phyloP scores from a whole-genome alignment of 73 alveolate genomes.

The Stentor roeselii region DNA sequence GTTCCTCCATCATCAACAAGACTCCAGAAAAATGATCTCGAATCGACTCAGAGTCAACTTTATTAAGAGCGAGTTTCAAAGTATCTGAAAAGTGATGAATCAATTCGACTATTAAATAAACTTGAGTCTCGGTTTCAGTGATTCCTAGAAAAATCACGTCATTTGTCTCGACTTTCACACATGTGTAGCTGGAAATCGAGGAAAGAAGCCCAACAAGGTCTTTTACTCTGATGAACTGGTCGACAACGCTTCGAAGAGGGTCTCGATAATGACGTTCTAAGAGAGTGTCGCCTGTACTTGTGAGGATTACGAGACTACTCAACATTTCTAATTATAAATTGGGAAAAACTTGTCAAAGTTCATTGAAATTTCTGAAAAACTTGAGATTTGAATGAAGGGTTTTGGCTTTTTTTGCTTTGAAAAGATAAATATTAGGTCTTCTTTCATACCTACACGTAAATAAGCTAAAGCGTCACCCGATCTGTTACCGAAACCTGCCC shows the following conservation, averaged over 20 bases:
- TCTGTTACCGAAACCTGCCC: constrained; percentile 97
- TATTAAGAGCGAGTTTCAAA: background rate
- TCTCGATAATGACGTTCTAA: constrained; percentile 22
- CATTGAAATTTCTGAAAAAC: background rate
- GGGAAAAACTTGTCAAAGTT: background rate
- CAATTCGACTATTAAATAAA: background rate
- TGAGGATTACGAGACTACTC: background rate
- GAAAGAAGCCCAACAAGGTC: background rate
- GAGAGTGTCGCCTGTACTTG: constrained; percentile 9
- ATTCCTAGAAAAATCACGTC: constrained; percentile 20
- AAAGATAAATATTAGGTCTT: background rate
- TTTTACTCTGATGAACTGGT: background rate
- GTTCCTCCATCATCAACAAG: constrained; percentile 4
- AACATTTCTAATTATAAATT: background rate
- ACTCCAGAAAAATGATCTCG: constrained; percentile 3
- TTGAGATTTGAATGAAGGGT: background rate
- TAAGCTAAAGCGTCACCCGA: constrained; percentile 94
- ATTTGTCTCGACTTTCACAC: background rate
- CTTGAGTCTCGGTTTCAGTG: constrained; percentile 7
- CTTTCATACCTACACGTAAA: constrained; percentile 70
- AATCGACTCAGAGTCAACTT: constrained; percentile 12
- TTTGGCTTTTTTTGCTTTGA: background rate
- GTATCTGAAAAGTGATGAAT: background rate
- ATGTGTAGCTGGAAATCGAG: background rate
- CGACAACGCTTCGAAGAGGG: background rate